phyloP scores from a whole-genome alignment of 1,139 yeast genomes.

The Yamadazyma dendronema region DNA sequence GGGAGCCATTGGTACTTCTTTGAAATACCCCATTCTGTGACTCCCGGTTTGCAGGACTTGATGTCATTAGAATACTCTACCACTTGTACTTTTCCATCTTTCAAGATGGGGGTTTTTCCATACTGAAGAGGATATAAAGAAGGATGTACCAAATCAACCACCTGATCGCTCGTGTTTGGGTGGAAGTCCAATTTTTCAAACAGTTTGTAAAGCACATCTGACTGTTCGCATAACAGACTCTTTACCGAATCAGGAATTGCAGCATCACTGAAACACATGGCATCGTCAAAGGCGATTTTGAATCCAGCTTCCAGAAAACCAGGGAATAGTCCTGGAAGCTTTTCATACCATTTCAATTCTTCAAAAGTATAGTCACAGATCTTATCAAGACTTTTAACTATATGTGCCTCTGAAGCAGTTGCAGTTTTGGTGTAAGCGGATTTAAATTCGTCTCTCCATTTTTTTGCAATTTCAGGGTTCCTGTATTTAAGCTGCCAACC shows the following conservation, averaged over 20 bases:
- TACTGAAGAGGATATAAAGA: constrained; percentile 41
- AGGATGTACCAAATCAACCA: constrained; percentile 44
- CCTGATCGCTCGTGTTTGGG: constrained; percentile 35
- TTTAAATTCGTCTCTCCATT: constrained; percentile 32
- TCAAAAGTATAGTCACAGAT: constrained; percentile 23
- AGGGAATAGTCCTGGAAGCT: constrained; percentile 9
- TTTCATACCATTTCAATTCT: constrained; percentile 31
- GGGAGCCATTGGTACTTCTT: constrained; percentile 35
- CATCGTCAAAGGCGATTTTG: constrained; percentile 18
- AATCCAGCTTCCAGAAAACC: constrained; percentile 8
- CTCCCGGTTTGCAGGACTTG: constrained; percentile 16
- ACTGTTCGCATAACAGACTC: constrained; percentile 7
- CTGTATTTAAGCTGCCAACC: constrained; percentile 33
- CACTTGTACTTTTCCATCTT: constrained; percentile 10
- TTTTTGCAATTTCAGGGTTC: constrained; percentile 22
- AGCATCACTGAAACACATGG: constrained; percentile 18
- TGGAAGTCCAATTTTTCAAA: constrained; percentile 33
- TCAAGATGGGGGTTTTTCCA: constrained; percentile 27
- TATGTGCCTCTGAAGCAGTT: background rate
- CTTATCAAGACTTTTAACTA: constrained; percentile 11
- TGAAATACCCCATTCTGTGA: constrained; percentile 7
- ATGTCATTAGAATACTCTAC: constrained; percentile 16
- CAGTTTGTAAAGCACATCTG: constrained; percentile 9
- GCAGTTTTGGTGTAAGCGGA: background rate
- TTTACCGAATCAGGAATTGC: constrained; percentile 12